Evolutionary conservation across 202 grass and related monocot genomes (phyloP).

Genomic region (Eragrostis tef): DNA sequence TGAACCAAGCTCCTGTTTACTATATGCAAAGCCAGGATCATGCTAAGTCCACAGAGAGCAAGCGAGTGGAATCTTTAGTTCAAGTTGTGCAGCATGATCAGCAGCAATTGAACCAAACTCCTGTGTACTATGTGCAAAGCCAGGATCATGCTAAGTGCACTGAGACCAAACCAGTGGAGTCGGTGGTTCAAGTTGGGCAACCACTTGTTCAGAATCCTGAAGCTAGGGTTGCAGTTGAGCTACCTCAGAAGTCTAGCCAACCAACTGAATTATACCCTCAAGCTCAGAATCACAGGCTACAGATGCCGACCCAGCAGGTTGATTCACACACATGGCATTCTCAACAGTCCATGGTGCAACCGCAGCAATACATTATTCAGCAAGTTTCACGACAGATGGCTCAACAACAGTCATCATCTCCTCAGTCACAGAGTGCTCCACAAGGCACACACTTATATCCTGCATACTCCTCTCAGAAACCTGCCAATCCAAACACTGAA

Average conservation of each 20-base stretch:
- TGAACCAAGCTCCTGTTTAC: conserved; percentile 60
- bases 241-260: conserved; percentile 51
- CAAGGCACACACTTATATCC: conserved; percentile 73
- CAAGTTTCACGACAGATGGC: conserved; percentile 56
- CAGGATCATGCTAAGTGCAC: conserved; percentile 45
- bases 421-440: conserved; percentile 65
- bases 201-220: conserved; percentile 54
- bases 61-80: conserved; percentile 43
- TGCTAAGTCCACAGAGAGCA: conserved; percentile 36
- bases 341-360: conserved; percentile 58
- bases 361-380: conserved; percentile 64
- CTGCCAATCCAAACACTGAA: conserved; percentile 63
- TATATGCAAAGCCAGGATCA: conserved; percentile 57
- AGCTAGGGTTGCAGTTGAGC: conserved; percentile 48
- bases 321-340: conserved; percentile 57
- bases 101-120: conserved; percentile 55
- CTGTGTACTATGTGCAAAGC: conserved; percentile 58
- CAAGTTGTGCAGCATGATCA: conserved; percentile 62
- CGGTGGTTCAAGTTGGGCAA: conserved; percentile 61
- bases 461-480: conserved; percentile 69
- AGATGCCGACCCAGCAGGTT: conserved; percentile 54
- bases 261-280: conserved; percentile 50
- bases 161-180: conserved; percentile 36
- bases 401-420: conserved; percentile 59
- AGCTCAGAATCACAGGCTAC: conserved; percentile 60